phyloP scores from a whole-genome alignment of 1,284 basidiomycete genomes.

The Polyporus tsugae region DNA sequence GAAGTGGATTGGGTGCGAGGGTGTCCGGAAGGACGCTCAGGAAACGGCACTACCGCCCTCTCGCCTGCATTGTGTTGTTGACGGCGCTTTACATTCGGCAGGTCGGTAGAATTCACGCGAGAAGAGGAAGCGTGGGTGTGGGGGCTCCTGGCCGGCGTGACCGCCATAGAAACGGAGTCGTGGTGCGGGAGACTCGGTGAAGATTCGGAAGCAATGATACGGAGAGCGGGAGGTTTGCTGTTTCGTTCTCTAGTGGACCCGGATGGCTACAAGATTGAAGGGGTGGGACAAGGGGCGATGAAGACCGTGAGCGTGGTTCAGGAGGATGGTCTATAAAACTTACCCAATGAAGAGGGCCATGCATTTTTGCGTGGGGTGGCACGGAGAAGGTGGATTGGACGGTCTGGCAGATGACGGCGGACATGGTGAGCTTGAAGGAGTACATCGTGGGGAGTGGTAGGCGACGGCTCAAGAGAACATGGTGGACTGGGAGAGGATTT shows the following conservation, averaged over 20 bases:
- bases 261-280: background rate
- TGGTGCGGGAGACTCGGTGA: conserved; percentile 14
- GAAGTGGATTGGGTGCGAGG: conserved; percentile 25
- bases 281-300: background rate
- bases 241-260: background rate
- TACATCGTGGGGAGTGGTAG: background rate
- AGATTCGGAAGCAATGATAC: conserved; percentile 17
- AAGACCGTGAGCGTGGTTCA: background rate
- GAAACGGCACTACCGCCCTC: conserved; percentile 9
- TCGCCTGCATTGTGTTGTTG: background rate
- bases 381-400: background rate
- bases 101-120: conserved; percentile 11
- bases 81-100: conserved; percentile 19
- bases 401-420: conserved; percentile 23
- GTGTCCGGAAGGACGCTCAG: conserved; percentile 10
- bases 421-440: conserved; percentile 18
- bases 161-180: conserved; percentile 14
- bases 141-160: background rate
- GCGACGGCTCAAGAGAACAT: background rate
- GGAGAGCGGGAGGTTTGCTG: conserved; percentile 8
- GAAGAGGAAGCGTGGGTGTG: conserved; percentile 15
- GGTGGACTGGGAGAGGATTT: conserved; percentile 3
- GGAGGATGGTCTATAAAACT: conserved; percentile 12
- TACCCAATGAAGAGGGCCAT: conserved; percentile 26
- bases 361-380: conserved; percentile 6